Evolutionary conservation across 495 filamentous ascomycete species (phyloP), one percentile per base, ranked within the genome.

Genomic region (Stereocaulon alpinum): DNA sequence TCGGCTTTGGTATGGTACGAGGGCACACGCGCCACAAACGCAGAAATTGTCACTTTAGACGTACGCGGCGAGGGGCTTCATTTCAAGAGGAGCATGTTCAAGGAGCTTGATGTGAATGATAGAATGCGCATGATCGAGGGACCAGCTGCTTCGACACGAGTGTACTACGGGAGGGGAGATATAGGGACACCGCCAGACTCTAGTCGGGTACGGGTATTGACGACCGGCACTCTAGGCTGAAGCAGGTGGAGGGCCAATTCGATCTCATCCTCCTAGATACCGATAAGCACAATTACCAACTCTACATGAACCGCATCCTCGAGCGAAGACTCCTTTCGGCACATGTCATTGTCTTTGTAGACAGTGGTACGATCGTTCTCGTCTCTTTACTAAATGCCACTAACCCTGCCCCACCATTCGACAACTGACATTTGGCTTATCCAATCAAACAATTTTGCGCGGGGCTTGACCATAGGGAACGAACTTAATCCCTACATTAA

Each of bases 1-100:
- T 71, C 69, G 0, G 71, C 70, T 12, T 59, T 73, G 9, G 71
- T 69, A 6, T 72, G 67, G 69, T 64, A 58, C 18, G 67, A 70
- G 44, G 66, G 67, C 14, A 59, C 72, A 22, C 63, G 64, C 50
- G 62, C 56, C 14, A 40, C 51, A 17, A 27, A 44, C 17, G 56
- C 63, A 7, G 60, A 68, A 58, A 66, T 64, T 22, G 34, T 58
- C 22, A 56, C 47, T 20, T 55, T 71, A n/a, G 70, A 73, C n/a
- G 45, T 72, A 11, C 56, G 64, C 11, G 43, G 45, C 14, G 59
- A 61, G 41, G 53, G 63, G 34, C 68, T 66, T n/a, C 61, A 61
- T 15, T 54, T 64, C 32, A 56, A 64, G 15, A 56, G 34, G 9
- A 41, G 52, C 15, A 55, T 66, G 14, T 68, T 70, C 50, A 17